These are phyloP conservation scores for Pythium phragmiticola DNA, from an alignment of 352 stramenopile species.

Conservation along the genomic window DNA sequence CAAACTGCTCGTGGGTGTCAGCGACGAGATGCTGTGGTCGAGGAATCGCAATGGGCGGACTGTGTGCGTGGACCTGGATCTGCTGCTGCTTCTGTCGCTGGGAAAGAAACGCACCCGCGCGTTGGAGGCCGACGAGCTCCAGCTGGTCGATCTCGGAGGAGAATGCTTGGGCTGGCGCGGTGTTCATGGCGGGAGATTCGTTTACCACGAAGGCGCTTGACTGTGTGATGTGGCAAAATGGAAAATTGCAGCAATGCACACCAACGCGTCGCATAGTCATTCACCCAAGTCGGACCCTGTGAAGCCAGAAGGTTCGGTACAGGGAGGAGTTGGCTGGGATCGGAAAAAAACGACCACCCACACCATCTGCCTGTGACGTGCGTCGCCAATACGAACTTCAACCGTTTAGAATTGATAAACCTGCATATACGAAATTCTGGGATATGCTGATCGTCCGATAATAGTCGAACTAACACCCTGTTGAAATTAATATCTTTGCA, in stretches of 20 bases:
- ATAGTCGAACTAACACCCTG: neutral
- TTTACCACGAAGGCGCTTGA: neutral
- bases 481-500: constrained; percentile 8
- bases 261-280: neutral
- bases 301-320: neutral
- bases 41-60: constrained; percentile 21
- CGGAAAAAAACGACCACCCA: constrained; percentile 16
- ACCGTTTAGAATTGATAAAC: constrained; percentile 18
- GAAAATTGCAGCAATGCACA: neutral
- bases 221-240: neutral
- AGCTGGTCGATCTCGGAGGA: neutral
- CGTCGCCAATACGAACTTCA: constrained; percentile 18
- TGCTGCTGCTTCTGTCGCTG: constrained; percentile 6
- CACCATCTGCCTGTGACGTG: constrained; percentile 25
- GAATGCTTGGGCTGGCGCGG: neutral
- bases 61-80: constrained; percentile 5
- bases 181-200: constrained; percentile 18
- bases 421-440: neutral
- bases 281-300: neutral
- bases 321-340: neutral
- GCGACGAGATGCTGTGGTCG: neutral
- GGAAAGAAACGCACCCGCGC: constrained; percentile 12
- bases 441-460: neutral
- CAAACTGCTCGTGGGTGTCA: neutral
- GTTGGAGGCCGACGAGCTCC: constrained; percentile 12